Conservation (phyloP, 768 basidiomycete species). For the Mycena indigotica region DNA sequence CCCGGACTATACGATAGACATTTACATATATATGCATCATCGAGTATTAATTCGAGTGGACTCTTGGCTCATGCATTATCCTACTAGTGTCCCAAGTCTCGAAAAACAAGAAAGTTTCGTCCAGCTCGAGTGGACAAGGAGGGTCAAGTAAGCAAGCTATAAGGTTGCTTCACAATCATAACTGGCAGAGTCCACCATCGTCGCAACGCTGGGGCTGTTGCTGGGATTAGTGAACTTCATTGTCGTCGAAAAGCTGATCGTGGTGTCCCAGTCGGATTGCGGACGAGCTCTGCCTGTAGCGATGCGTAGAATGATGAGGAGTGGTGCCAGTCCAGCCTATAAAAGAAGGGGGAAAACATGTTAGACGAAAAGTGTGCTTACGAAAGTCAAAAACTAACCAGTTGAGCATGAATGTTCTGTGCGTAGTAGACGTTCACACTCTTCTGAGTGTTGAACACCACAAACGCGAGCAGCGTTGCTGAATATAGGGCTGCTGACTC, state of each 20-base stretch:
- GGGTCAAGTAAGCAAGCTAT: no score
- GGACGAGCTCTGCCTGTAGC: constrained; percentile 2
- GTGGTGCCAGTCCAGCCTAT: constrained; percentile 5
- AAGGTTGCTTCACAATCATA: no score
- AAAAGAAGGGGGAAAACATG: no score
- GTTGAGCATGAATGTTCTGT: constrained; percentile 13
- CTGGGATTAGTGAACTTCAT: not conserved
- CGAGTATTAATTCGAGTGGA: not conserved
- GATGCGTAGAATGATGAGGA: constrained; percentile 9
- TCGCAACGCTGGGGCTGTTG: not conserved
- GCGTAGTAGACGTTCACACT: constrained; percentile 3
- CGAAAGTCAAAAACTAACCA: constrained; percentile 3
- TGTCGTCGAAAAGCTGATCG: not conserved
- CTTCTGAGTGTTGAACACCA: constrained; percentile 7
- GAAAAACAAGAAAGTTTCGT: no score
- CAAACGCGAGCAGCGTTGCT: constrained; percentile 3
- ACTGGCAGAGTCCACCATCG: not conserved
- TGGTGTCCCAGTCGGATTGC: constrained; percentile 5
- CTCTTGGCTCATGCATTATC: not conserved
- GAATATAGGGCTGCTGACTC: constrained; percentile 11
- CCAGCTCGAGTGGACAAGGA: no score
- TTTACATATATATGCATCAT: not conserved
- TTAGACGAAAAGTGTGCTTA: not conserved
- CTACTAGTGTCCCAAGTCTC: not conserved
- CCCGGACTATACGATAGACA: not conserved